These are phyloP conservation scores for Dispira simplex DNA, from an alignment of 192 early-diverging fungal genomes.

Conservation along the genomic window DNA sequence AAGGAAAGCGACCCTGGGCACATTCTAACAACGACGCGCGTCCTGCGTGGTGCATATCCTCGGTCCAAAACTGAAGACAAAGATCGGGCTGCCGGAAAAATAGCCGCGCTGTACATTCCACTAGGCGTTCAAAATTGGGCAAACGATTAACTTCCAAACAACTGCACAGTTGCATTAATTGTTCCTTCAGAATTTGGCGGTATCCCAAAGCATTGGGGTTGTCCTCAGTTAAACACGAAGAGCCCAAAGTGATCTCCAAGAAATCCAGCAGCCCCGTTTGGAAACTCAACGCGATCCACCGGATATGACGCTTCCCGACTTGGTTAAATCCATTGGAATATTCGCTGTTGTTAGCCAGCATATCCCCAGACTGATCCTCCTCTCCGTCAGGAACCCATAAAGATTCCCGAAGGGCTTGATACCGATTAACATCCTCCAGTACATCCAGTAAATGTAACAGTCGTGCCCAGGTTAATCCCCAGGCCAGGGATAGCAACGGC, in stretches of 20 bases:
- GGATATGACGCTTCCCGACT: background rate
- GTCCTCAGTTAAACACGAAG: background rate
- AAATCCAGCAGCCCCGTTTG: background rate
- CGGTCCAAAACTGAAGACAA: slow-evolving; percentile 9
- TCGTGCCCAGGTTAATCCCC: slow-evolving; percentile 10
- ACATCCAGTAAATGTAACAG: background rate
- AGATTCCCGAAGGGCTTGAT: background rate
- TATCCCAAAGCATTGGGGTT: slow-evolving; percentile 3
- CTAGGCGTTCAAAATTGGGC: slow-evolving; percentile 5
- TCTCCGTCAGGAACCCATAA: background rate
- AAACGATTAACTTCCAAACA: slow-evolving; percentile 1
- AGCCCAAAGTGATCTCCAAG: background rate
- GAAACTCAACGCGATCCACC: background rate
- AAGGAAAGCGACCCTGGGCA: slow-evolving; percentile 1
- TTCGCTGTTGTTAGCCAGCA: background rate
- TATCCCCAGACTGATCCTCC: background rate
- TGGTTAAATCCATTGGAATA: background rate
- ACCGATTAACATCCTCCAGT: slow-evolving; percentile 1
- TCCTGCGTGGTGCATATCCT: background rate
- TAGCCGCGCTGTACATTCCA: background rate
- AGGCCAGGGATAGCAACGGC: background rate
- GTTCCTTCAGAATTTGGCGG: slow-evolving; percentile 2
- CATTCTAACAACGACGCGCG: slow-evolving; percentile 4
- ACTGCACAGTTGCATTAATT: background rate
- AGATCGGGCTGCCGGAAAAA: slow-evolving; percentile 4